Conservation (phyloP, 2,329 filamentous ascomycete genomes). For the Neopestalotiopsis clavispora region DNA sequence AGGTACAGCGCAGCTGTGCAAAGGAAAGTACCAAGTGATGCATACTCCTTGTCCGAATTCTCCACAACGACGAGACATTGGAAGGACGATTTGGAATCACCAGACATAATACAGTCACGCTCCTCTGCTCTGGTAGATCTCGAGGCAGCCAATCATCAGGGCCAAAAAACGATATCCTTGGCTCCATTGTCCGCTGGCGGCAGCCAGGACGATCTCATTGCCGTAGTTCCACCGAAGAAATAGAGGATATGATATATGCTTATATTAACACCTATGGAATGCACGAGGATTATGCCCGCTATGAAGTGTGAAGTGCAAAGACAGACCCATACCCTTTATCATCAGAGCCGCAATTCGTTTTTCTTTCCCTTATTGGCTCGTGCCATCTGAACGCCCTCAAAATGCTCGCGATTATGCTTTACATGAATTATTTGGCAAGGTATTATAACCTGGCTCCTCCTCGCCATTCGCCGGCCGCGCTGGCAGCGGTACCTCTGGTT, state of each 20-base stretch:
- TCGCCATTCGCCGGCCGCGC: conserved; percentile 4
- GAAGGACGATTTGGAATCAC: neutral
- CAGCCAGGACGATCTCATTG: neutral
- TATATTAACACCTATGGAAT: neutral
- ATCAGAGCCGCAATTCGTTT: neutral
- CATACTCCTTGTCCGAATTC: neutral
- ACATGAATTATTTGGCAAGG: neutral
- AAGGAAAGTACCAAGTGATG: neutral
- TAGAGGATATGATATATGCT: neutral
- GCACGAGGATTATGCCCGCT: neutral
- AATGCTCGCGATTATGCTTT: neutral
- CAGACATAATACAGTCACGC: neutral
- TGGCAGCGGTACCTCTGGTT: conserved; percentile 1
- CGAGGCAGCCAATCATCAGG: neutral
- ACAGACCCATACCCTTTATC: neutral
- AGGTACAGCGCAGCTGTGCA: neutral
- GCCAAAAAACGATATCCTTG: neutral
- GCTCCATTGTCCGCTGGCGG: neutral
- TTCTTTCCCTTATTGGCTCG: neutral
- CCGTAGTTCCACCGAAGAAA: neutral
- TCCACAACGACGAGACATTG: conserved; percentile 9
- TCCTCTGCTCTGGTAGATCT: neutral
- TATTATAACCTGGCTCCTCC: conserved; percentile 13
- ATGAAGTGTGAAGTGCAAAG: neutral
- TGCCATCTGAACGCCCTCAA: neutral